Evolutionary conservation across 495 filamentous ascomycete genomes (phyloP).

Genomic region (Saxophila tyrrhenica): DNA sequence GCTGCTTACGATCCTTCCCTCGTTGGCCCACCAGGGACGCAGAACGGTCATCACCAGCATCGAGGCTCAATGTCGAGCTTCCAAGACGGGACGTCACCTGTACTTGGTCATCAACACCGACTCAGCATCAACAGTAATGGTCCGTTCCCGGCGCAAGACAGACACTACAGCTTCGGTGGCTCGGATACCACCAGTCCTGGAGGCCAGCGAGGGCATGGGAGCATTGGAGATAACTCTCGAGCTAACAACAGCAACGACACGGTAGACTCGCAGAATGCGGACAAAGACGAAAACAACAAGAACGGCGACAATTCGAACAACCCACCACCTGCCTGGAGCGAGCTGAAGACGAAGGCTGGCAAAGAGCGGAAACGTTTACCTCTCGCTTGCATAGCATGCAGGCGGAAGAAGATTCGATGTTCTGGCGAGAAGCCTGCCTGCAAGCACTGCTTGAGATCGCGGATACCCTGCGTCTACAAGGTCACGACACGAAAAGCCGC

Average conservation of each 20-base stretch:
- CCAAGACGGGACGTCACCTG: conserved; percentile 6
- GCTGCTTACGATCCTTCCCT: conserved; percentile 4
- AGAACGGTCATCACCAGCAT: neutral
- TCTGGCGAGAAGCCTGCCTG: conserved; percentile 96
- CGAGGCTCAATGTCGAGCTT: conserved; percentile 2
- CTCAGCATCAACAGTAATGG: conserved; percentile 17
- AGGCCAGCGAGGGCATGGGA: neutral
- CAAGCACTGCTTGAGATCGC: conserved; percentile 86
- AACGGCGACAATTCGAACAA: conserved; percentile 21
- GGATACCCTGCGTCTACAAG: conserved; percentile 98
- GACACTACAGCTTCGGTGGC: conserved; percentile 12
- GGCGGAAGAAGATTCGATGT: conserved; percentile 95
- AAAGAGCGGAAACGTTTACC: conserved; percentile 92
- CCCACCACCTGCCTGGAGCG: conserved; percentile 67
- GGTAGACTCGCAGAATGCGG: neutral
- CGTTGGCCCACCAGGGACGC: neutral
- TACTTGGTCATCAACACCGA: conserved; percentile 9
- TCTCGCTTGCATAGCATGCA: conserved; percentile 89
- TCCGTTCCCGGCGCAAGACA: conserved; percentile 1
- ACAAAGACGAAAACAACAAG: conserved; percentile 29
- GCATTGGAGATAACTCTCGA: conserved; percentile 13
- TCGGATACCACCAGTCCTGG: conserved; percentile 14
- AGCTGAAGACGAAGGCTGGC: conserved; percentile 94
- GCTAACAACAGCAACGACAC: conserved; percentile 13
- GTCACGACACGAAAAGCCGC: conserved; percentile 89